These are phyloP conservation scores for Radiomyces spectabilis DNA, from an alignment of 192 early-diverging fungal genomes.

Conservation along the genomic window DNA sequence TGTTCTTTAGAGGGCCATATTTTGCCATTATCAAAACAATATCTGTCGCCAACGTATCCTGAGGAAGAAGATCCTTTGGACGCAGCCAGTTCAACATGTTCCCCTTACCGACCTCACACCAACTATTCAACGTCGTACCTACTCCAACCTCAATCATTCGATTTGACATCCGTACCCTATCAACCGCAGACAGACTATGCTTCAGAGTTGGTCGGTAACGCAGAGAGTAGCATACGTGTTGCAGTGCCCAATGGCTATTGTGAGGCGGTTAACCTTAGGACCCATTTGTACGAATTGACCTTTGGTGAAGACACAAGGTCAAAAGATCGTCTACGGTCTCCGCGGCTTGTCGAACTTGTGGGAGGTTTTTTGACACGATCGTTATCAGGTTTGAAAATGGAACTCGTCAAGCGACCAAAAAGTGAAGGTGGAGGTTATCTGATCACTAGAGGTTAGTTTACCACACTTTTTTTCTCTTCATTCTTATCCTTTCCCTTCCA, in stretches of 20 bases:
- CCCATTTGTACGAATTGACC: constrained; percentile 24
- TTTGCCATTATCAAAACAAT: constrained; percentile 29
- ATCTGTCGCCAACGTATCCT: no score
- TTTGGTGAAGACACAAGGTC: constrained; percentile 3
- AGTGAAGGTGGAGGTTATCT: constrained; percentile 19
- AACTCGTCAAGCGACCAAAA: constrained; percentile 14
- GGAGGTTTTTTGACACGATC: constrained; percentile 27
- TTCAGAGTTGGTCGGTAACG: constrained; percentile 32
- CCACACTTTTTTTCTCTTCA: not conserved
- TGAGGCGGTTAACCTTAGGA: constrained; percentile 24
- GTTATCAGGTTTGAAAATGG: constrained; percentile 27
- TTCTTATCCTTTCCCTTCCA: not conserved
- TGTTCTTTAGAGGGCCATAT: constrained; percentile 48
- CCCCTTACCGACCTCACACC: no score
- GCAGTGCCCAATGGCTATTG: constrained; percentile 36
- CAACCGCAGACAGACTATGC: constrained; percentile 45
- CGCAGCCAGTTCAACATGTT: no score
- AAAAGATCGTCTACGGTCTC: not conserved
- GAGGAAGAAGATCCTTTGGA: no score
- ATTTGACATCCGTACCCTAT: constrained; percentile 31
- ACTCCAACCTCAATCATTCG: not conserved
- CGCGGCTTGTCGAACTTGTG: constrained; percentile 15
- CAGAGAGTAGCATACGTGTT: constrained; percentile 2
- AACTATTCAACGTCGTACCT: not conserved
- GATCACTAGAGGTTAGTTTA: constrained; percentile 34